A percentile compares a stretch with the other conserved stretches of the same genome.
Evolutionary conservation across 1,139 yeast species (phyloP).

Genomic region (Protomyces gravidus): DNA sequence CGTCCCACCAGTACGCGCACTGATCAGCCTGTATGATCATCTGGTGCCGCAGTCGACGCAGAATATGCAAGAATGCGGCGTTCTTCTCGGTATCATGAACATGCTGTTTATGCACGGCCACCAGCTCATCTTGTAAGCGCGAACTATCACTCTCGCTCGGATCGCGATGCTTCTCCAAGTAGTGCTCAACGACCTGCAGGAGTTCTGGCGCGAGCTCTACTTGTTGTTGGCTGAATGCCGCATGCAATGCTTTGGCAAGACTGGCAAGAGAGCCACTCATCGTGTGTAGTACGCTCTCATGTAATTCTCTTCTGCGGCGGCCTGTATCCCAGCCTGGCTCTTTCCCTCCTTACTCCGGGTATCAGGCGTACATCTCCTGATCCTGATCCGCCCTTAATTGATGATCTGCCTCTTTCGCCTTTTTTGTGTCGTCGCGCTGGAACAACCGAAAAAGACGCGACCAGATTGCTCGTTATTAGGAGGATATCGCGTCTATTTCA

Average conservation of each 20-base stretch:
- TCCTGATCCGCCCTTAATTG: too few relatives aligned
- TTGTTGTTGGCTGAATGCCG: slow-evolving; percentile 1
- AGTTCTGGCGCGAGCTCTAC: background rate
- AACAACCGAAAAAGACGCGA: too few relatives aligned
- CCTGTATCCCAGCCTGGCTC: too few relatives aligned
- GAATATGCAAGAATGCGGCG: slow-evolving; percentile 48
- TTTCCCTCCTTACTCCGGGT: too few relatives aligned
- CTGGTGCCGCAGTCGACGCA: slow-evolving; percentile 45
- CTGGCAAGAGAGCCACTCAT: slow-evolving; percentile 18
- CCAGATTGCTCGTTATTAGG: too few relatives aligned
- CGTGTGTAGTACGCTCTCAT: too few relatives aligned
- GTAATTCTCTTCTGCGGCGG: too few relatives aligned
- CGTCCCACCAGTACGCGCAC: slow-evolving; percentile 51
- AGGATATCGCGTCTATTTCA: too few relatives aligned
- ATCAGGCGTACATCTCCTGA: too few relatives aligned
- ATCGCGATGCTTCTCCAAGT: slow-evolving; percentile 46
- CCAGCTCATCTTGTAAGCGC: slow-evolving; percentile 51
- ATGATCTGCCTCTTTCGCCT: too few relatives aligned
- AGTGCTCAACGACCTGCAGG: background rate
- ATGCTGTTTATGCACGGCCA: slow-evolving; percentile 45
- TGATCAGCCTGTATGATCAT: slow-evolving; percentile 44
- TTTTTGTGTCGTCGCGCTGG: too few relatives aligned
- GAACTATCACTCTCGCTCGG: slow-evolving; percentile 43
- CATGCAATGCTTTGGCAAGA: slow-evolving; percentile 8
- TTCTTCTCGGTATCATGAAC: slow-evolving; percentile 43